Conservation (phyloP, 306 rosid genomes). For the Vigna unguiculata region DNA sequence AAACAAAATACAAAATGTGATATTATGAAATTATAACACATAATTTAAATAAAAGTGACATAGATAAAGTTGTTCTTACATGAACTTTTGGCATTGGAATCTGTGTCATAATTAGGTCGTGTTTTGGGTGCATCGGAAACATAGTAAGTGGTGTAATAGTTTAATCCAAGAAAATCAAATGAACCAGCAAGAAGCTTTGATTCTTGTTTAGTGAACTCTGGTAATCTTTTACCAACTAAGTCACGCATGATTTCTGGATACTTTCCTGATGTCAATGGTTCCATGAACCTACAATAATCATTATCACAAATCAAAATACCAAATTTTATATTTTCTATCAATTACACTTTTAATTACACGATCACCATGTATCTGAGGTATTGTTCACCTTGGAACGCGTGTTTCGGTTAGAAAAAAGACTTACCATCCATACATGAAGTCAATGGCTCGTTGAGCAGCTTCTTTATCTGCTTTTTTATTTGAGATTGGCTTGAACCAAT, state of each 20-base stretch:
- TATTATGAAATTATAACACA: too few species aligned
- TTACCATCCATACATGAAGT: constrained; percentile 79
- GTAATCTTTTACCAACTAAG: constrained; percentile 58
- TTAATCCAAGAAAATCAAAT: constrained; percentile 70
- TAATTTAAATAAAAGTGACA: too few species aligned
- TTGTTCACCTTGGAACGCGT: too few species aligned
- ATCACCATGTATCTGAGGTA: too few species aligned
- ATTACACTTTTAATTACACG: too few species aligned
- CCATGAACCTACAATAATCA: constrained; percentile 54
- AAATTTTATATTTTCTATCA: too few species aligned
- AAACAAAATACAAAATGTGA: too few species aligned
- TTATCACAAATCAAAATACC: neutral
- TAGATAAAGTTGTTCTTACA: too few species aligned
- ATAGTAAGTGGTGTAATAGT: constrained; percentile 65
- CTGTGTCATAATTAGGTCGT: too few species aligned
- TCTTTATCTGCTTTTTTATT: constrained; percentile 26
- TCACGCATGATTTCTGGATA: constrained; percentile 64
- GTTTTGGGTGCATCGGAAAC: constrained; percentile 32
- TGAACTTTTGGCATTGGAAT: too few species aligned
- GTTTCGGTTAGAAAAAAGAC: too few species aligned
- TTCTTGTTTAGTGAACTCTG: constrained; percentile 50
- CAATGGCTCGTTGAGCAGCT: constrained; percentile 60
- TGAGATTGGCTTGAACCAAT: constrained; percentile 61
- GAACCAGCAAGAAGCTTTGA: constrained; percentile 51
- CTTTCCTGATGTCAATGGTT: constrained; percentile 59